Evolutionary conservation across 2,329 filamentous ascomycete genomes (phyloP).

Genomic region (Talaromyces sp.): DNA sequence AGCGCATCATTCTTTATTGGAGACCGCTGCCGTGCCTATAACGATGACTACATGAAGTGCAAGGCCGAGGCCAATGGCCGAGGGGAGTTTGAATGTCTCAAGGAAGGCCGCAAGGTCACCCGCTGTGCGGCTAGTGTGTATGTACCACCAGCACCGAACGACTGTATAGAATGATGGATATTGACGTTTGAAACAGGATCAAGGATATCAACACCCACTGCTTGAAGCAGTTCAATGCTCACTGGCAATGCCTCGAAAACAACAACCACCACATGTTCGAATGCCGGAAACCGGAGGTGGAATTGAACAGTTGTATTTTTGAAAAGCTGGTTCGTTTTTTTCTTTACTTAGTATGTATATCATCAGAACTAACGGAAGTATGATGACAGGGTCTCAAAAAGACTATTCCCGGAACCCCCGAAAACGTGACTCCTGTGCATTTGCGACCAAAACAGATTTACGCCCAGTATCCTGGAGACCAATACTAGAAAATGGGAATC

Average conservation of each 20-base stretch:
- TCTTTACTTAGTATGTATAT: background rate
- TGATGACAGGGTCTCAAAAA: slow-evolving; percentile 68
- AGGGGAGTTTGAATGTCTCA: slow-evolving; percentile 91
- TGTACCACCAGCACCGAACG: slow-evolving; percentile 29
- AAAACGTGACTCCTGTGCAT: slow-evolving; percentile 67
- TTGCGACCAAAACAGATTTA: slow-evolving; percentile 54
- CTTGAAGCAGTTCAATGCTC: slow-evolving; percentile 79
- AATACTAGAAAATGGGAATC: slow-evolving; percentile 25
- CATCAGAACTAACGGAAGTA: background rate
- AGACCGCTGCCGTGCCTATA: slow-evolving; percentile 87
- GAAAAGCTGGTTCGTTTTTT: slow-evolving; percentile 74
- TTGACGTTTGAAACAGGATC: slow-evolving; percentile 54
- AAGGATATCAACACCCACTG: slow-evolving; percentile 96
- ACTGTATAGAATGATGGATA: slow-evolving; percentile 4
- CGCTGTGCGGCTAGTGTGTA: slow-evolving; percentile 95
- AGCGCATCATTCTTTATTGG: slow-evolving; percentile 97
- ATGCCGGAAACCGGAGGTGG: slow-evolving; percentile 81
- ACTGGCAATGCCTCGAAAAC: slow-evolving; percentile 94
- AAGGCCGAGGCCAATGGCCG: slow-evolving; percentile 88
- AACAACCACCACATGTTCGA: slow-evolving; percentile 98
- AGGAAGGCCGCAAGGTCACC: slow-evolving; percentile 93
- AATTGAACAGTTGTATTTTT: slow-evolving; percentile 90
- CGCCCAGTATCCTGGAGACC: slow-evolving; percentile 36
- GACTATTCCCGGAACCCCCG: slow-evolving; percentile 67
- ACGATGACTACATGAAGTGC: slow-evolving; percentile 99